A percentile compares a stretch with the other conserved stretches of the same genome.
Conservation (phyloP, 805 yeast species). For the Scheffersomyces lignosus region DNA sequence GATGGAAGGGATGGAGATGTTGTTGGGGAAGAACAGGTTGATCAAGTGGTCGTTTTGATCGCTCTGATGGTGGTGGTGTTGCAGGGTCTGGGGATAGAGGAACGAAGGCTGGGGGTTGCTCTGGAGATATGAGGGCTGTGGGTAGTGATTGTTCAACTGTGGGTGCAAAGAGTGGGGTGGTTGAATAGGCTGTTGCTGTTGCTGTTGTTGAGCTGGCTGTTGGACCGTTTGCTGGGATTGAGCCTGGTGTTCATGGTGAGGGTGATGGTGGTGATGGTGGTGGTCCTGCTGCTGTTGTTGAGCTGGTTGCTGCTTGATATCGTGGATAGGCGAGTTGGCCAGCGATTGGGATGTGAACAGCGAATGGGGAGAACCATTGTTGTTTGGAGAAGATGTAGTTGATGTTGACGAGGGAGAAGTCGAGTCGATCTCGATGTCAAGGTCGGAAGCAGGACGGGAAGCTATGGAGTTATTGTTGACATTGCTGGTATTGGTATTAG, state of each 20-base stretch:
- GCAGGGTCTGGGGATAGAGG: constrained; percentile 1
- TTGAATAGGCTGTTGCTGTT: neutral
- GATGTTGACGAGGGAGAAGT: constrained; percentile 31
- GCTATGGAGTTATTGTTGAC: too few species aligned
- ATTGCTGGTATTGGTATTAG: neutral
- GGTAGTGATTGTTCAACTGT: neutral
- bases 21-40: constrained; percentile 1
- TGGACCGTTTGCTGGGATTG: constrained; percentile 1
- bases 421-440: constrained; percentile 27
- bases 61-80: constrained; percentile 1
- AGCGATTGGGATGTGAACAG: constrained; percentile 39
- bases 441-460: neutral
- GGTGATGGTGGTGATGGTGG: neutral
- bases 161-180: neutral
- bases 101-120: neutral
- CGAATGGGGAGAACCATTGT: constrained; percentile 34
- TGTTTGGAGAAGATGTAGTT: constrained; percentile 15
- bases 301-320: constrained; percentile 4
- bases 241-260: constrained; percentile 2
- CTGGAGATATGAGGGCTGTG: neutral
- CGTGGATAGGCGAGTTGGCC: constrained; percentile 33
- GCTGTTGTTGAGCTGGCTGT: neutral
- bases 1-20: constrained; percentile 3
- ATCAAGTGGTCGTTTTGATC: constrained; percentile 3
- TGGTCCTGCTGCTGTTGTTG: constrained; percentile 1